These are phyloP conservation scores for Trichoderma asperelloides DNA, from an alignment of 495 filamentous ascomycete species.

Conservation along the genomic window DNA sequence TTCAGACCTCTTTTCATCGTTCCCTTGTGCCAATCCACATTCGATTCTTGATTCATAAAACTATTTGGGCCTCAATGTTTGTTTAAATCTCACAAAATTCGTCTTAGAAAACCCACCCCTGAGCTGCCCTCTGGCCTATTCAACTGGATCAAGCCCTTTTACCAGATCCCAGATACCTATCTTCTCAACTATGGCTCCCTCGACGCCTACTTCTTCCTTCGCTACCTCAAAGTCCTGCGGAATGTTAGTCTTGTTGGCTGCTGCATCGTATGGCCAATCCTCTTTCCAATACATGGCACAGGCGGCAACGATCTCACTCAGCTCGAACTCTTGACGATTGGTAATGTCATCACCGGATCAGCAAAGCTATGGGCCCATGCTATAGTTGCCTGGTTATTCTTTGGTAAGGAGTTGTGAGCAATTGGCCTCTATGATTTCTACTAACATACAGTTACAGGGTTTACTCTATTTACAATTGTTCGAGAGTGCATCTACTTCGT, in stretches of 20 bases:
- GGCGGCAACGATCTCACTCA: conserved; percentile 51
- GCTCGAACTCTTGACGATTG: conserved; percentile 57
- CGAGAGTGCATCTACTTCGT: conserved; percentile 63
- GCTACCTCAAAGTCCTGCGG: conserved; percentile 64
- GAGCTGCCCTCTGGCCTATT: conserved; percentile 56
- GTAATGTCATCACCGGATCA: conserved; percentile 45
- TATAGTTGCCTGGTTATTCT: conserved; percentile 49
- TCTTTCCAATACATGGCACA: conserved; percentile 71
- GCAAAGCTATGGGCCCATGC: conserved; percentile 55
- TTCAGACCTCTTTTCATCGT: neutral
- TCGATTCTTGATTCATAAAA: neutral
- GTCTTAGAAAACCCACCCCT: neutral
- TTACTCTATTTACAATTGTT: conserved; percentile 55
- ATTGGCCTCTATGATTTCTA: neutral
- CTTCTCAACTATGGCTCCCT: conserved; percentile 59
- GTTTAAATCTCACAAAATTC: neutral
- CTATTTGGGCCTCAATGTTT: neutral
- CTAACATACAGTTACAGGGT: conserved; percentile 28
- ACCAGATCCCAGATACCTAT: conserved; percentile 51
- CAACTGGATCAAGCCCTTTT: conserved; percentile 55
- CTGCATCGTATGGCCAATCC: conserved; percentile 63
- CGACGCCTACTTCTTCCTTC: conserved; percentile 70
- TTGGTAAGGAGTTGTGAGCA: conserved; percentile 38
- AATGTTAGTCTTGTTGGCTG: conserved; percentile 65
- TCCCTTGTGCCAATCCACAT: neutral